phyloP scores from a whole-genome alignment of 371 early-diverging fungal genomes.

The Lichtheimia corymbifera region DNA sequence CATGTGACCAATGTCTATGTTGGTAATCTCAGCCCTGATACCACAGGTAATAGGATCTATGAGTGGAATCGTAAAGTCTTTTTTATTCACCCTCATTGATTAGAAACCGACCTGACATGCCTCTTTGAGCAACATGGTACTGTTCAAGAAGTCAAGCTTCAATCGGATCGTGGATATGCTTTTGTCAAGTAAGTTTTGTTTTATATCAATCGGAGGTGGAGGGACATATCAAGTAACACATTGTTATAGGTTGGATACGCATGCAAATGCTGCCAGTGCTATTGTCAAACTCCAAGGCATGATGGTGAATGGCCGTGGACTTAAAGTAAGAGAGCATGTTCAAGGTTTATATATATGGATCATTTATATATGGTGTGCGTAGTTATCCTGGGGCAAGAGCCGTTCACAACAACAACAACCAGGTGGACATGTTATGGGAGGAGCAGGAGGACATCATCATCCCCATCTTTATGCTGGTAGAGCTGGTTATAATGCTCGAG shows the following conservation, averaged over 20 bases:
- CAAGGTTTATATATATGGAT: too few relatives aligned
- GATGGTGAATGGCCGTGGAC: slow-evolving; percentile 69
- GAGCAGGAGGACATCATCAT: slow-evolving; percentile 13
- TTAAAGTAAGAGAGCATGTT: slow-evolving; percentile 50
- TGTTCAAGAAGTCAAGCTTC: slow-evolving; percentile 78
- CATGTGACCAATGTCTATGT: slow-evolving; percentile 88
- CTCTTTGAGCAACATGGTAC: slow-evolving; percentile 79
- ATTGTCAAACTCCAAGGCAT: slow-evolving; percentile 75
- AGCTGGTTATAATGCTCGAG: slow-evolving; percentile 13
- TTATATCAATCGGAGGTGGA: too few relatives aligned
- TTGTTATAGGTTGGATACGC: slow-evolving; percentile 70
- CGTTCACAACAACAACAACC: slow-evolving; percentile 40
- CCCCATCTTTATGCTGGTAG: slow-evolving; percentile 21
- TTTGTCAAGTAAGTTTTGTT: slow-evolving; percentile 69
- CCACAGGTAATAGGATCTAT: slow-evolving; percentile 53
- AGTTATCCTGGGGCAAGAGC: slow-evolving; percentile 93
- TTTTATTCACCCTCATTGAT: slow-evolving; percentile 4
- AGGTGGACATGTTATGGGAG: slow-evolving; percentile 8
- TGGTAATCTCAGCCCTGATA: slow-evolving; percentile 81
- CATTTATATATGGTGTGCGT: not conserved
- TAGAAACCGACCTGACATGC: slow-evolving; percentile 73
- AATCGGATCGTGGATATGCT: slow-evolving; percentile 89
- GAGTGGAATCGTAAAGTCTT: not conserved
- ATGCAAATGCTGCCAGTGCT: slow-evolving; percentile 84
- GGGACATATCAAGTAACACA: not conserved